phyloP scores from a whole-genome alignment of 2,329 filamentous ascomycete genomes.

The Pestalotiopsis sp. region DNA sequence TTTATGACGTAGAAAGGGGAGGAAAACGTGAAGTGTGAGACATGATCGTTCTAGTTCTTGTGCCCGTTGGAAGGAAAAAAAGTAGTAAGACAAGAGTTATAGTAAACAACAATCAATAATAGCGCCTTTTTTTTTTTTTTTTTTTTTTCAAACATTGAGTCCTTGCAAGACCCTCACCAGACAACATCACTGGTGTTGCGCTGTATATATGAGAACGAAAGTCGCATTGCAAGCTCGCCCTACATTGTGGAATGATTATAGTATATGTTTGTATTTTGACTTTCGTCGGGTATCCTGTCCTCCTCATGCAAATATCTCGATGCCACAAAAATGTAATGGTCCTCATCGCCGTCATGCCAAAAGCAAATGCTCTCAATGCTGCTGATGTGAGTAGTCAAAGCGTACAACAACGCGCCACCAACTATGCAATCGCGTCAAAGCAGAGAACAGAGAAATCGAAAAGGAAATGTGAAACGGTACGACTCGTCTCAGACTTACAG shows the following conservation, averaged over 20 bases:
- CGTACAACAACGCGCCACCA: background rate
- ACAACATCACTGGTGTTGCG: background rate
- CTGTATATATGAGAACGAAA: background rate
- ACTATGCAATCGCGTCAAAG: background rate
- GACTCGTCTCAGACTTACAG: background rate
- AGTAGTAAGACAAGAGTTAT: too few species aligned
- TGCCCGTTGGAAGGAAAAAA: too few species aligned
- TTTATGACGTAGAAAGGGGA: too few species aligned
- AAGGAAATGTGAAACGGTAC: background rate
- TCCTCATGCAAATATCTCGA: background rate
- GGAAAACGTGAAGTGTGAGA: too few species aligned
- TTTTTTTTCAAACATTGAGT: too few species aligned
- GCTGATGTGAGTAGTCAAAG: background rate
- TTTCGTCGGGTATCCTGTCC: constrained; percentile 3
- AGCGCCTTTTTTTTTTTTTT: too few species aligned
- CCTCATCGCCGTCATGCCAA: background rate
- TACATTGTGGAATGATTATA: background rate
- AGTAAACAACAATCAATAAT: too few species aligned
- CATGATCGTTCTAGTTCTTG: too few species aligned
- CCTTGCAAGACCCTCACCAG: too few species aligned
- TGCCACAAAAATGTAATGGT: background rate
- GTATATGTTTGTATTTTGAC: background rate
- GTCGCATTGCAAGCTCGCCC: background rate
- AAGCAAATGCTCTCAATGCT: background rate
- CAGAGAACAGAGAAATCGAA: background rate